Evolutionary conservation across 2,329 filamentous ascomycete species (phyloP).

Genomic region (Triangularia setosa): DNA sequence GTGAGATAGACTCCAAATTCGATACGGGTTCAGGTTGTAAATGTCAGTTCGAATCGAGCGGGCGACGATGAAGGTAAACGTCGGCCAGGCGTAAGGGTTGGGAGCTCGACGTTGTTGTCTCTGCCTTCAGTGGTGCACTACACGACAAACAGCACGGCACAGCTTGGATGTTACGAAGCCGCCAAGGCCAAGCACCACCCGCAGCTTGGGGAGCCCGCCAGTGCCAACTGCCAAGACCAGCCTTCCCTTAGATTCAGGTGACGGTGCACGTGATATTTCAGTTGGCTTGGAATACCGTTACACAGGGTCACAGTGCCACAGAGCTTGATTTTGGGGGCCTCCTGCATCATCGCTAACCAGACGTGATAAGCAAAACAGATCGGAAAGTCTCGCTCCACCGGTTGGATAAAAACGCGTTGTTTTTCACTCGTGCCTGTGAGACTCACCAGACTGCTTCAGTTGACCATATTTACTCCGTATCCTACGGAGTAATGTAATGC

Average conservation of each 20-base stretch:
- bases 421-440: neutral
- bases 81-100: neutral
- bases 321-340: neutral
- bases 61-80: neutral
- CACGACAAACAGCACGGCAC: constrained; percentile 8
- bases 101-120: neutral
- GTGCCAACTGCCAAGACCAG: neutral
- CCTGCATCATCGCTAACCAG: neutral
- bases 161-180: constrained; percentile 1
- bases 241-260: neutral
- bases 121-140: neutral
- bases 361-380: neutral
- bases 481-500: neutral
- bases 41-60: neutral
- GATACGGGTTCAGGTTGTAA: neutral
- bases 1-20: neutral
- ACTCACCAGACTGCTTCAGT: neutral
- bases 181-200: constrained; percentile 13
- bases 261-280: neutral
- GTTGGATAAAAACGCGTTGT: neutral
- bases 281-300: neutral
- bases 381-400: neutral
- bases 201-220: neutral
- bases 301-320: neutral
- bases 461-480: neutral